These are phyloP conservation scores for Wickerhamiella domercqiae DNA, from an alignment of 805 yeast species.

Conservation along the genomic window DNA sequence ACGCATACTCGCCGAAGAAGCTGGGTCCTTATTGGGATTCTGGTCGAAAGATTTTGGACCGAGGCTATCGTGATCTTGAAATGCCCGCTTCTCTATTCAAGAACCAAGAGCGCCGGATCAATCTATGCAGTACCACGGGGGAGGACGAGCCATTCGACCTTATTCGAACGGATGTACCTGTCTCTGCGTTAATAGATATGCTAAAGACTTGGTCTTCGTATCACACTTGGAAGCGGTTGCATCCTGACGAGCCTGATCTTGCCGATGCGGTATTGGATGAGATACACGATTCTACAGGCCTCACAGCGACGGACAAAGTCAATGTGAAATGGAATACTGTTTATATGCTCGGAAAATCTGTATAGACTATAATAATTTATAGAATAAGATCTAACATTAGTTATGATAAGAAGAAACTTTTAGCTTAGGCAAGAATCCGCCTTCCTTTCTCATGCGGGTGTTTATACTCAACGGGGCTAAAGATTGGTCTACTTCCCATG, in stretches of 20 bases:
- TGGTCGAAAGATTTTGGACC: constrained; percentile 45
- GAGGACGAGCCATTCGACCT: constrained; percentile 15
- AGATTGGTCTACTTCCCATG: background rate
- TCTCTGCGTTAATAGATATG: constrained; percentile 38
- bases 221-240: constrained; percentile 40
- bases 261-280: constrained; percentile 34
- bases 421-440: no score
- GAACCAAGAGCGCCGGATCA: constrained; percentile 24
- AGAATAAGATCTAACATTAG: background rate
- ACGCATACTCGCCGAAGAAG: constrained; percentile 32
- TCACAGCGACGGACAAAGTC: constrained; percentile 33
- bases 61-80: constrained; percentile 31
- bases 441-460: no score
- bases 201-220: constrained; percentile 55
- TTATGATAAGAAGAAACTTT: no score
- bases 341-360: constrained; percentile 7
- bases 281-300: constrained; percentile 30
- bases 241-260: constrained; percentile 31
- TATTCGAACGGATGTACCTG: constrained; percentile 18
- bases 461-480: background rate
- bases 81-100: constrained; percentile 31
- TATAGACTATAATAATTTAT: background rate
- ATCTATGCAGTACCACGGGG: constrained; percentile 18
- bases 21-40: constrained; percentile 69
- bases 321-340: constrained; percentile 36